Base-by-base conservation (phyloP, 495 filamentous ascomycete genomes). In the Aspergillus incahuasiensis region DNA sequence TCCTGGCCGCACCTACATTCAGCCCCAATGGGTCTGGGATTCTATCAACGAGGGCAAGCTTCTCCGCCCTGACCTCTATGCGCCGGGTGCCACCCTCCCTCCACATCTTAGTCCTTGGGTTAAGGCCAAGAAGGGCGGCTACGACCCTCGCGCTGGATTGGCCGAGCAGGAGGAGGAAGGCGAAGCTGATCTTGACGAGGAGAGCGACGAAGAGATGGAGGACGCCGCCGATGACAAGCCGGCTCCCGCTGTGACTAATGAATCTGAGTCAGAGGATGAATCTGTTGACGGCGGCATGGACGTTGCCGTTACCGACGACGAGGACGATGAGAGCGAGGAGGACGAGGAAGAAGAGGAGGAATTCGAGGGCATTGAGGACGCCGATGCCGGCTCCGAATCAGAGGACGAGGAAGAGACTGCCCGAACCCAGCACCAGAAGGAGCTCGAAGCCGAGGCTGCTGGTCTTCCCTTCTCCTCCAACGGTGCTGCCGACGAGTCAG, bases 11-110 rank as follows among this genome's bases (percentile, higher is more conserved):
- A 91, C 86, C 43, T 97, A 97, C 61, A 70, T 98, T 46, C 94
- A 98, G 73, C 94, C 94, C 19, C 94, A 98, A 67, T 98, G 95
- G 91, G 82, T 98, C 13, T 98, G 94, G 94, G 94, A 98, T 59
- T 90, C 88, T 65, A 74, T 97, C 61, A 98, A 98, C 70, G 85
- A 88, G 22, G 89, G 89, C 39, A 89, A 89, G 69, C 73, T 98
- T 35, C 86, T 97, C 58, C 79, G 88, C 35, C 85, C 92, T 12
- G 90, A 96, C 67, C 75, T 94, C 1, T 98, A 98, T 59, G 89
- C 84, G 3, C 92, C 95, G 4, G 95, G 94, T 18, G 87, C 91
- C 13, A 83, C 86, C 55, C 78, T 98, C 30, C 94, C 94, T 15
- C 91, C 94, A 5, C 94, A 98, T 79, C 70, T 98, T 54, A 97